Evolutionary conservation across 768 basidiomycete species (phyloP), one percentile per base, ranked within the genome.

Genomic region (Lactifluus hygrophoroides): DNA sequence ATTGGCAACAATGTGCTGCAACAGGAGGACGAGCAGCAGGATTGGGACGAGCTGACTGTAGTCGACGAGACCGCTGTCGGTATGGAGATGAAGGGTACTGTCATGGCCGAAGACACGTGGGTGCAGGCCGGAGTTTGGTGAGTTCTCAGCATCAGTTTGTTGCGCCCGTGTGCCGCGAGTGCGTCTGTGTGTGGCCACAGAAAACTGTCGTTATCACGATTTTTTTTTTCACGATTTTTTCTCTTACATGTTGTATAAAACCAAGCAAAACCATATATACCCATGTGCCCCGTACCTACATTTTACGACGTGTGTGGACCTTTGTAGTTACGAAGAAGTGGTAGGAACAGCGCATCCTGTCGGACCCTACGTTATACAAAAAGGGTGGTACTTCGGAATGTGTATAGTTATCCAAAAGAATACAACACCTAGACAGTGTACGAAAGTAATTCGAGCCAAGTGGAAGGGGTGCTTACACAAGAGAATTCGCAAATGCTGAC

Each of bases 41-140:
- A 63, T 40, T 63, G 61, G 61, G 62, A 63, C 17, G 54, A 56
- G 28, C 27, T 46, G n/a, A 62, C 61, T 2, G 58, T 62, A 8
- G 61, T 62, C 25, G 62, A 63, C 5, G 62, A 63, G 32, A 54
- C 47, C 3, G 38, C 45, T 5, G 40, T 49, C 23, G 49, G 45
- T 8, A 25, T 48, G 37, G 60, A 51, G 27, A 52, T 46, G 19
- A 58, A 58, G 34, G 51, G 51, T 25, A 34, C 46, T 9, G 17
- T 32, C 27, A 30, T 35, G 11, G 23, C 44, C 28, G 60, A 58
- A 21, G 56, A 58, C 30, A 34, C 56, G 34, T 54, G 57, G 51
- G 23, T 27, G 19, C 57, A 48, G 11, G 37, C 34, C 10, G 58
- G 52, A 16, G 50, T 43, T 54, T 60, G 59, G 59, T 60, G 59